Base-by-base conservation (phyloP, 768 basidiomycete genomes). In the Suillus weaverae region DNA sequence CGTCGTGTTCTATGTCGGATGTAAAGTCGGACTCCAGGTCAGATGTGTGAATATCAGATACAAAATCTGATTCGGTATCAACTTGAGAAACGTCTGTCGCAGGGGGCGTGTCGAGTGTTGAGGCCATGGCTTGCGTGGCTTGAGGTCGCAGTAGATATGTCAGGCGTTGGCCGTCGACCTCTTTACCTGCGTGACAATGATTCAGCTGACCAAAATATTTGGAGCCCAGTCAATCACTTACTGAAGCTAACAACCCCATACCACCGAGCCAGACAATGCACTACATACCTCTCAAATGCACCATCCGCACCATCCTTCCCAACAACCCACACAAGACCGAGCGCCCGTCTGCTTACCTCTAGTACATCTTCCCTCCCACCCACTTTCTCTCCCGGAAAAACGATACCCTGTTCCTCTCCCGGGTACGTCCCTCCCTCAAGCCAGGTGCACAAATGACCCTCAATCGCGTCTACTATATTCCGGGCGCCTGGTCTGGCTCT, bases 111-210 rank as follows among this genome's bases (percentile, higher is more conserved):
- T 89, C 86, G 46, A 92, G 74, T 7, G 74, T 70, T 6, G 75
- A 71, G 20, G 75, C 69, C 2, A 81, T 80, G 1, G 88, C 88
- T 18, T 85, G 85, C 26, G 84, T 82, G 61, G 86, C 82, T 67
- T 92, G 91, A 4, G 93, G 93, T 41, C 93, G 87, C 30, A 95
- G 83, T 59, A 95, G 85, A 74, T 92, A 89, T 5, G 92, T 94
- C 39, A 92, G 78, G 22, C 92, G 88, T 51, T 81, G 74, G 0
- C 86, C 86, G 1, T 83, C 73, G 1, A 76, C 73, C 33, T 89
- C 76, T 69, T 74, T 80, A 56, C 80, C 78, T 80, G 62, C 11
- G 35, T 85, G 64, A 56, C 57, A 48, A 26, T 61, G 41, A 46
- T 13, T n/a, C 13, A 46, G 36, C 20, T n/a, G 2, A 33, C 20